Percentiles rank a stretch among this genome's conserved stretches.
phyloP scores from a whole-genome alignment of 805 yeast genomes.

The Schwanniomyces yamadae region DNA sequence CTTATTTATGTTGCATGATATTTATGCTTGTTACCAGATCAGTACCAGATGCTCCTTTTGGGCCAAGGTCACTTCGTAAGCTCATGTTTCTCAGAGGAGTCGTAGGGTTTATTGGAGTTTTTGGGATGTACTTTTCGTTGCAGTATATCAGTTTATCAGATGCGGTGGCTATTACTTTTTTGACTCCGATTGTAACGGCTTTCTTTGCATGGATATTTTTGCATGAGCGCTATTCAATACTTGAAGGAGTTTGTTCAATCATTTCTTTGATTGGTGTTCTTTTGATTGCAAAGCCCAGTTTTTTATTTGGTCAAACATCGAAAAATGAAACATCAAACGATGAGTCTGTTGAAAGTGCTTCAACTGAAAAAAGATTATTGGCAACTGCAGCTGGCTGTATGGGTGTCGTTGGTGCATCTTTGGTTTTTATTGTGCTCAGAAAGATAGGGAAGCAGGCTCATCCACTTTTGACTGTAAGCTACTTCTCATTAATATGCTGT shows the following conservation, averaged over 20 bases:
- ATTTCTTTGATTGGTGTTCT: slow-evolving; percentile 74
- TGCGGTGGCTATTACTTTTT: slow-evolving; percentile 75
- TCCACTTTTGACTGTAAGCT: slow-evolving; percentile 75
- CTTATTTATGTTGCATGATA: slow-evolving; percentile 55
- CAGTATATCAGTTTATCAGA: slow-evolving; percentile 75
- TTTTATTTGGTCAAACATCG: slow-evolving; percentile 53
- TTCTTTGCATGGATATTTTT: slow-evolving; percentile 66
- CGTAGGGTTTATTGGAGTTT: slow-evolving; percentile 78
- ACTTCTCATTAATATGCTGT: slow-evolving; percentile 63
- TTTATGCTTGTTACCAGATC: slow-evolving; percentile 52
- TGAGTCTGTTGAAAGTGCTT: slow-evolving; percentile 48
- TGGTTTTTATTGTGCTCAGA: slow-evolving; percentile 68
- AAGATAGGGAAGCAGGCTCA: slow-evolving; percentile 77
- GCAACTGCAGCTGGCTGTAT: slow-evolving; percentile 64
- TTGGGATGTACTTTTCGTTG: slow-evolving; percentile 72
- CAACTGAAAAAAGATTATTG: slow-evolving; percentile 53
- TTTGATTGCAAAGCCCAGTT: slow-evolving; percentile 77
- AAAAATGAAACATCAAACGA: slow-evolving; percentile 28
- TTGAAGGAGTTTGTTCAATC: slow-evolving; percentile 69
- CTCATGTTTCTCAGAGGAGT: slow-evolving; percentile 62
- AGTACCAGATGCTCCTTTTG: slow-evolving; percentile 65
- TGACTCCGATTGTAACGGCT: slow-evolving; percentile 76
- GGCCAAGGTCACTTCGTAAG: slow-evolving; percentile 57
- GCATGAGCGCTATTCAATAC: slow-evolving; percentile 60
- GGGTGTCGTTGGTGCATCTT: slow-evolving; percentile 69